phyloP scores from a whole-genome alignment of 768 basidiomycete genomes.

The Termitomyces sp. region DNA sequence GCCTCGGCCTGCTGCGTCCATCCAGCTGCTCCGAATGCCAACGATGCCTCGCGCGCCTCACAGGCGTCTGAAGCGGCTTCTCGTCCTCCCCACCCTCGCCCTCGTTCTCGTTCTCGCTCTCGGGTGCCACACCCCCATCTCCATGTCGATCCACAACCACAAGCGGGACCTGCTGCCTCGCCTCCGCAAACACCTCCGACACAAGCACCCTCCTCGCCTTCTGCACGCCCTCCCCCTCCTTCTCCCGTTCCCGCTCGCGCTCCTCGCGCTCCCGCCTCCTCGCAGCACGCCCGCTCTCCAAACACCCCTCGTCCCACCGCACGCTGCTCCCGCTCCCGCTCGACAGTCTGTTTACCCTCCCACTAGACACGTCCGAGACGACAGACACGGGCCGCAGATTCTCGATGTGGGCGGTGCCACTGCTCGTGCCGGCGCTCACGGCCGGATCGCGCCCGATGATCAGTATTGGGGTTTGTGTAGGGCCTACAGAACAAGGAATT shows the following conservation, averaged over 20 bases:
- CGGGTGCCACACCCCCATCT: slow-evolving; percentile 35
- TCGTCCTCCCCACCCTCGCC: too few species aligned
- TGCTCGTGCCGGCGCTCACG: too few species aligned
- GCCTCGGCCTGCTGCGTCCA: slow-evolving; percentile 41
- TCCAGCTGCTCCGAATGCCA: slow-evolving; percentile 64
- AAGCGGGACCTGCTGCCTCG: slow-evolving; percentile 21
- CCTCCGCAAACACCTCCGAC: slow-evolving; percentile 57
- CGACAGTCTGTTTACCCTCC: slow-evolving; percentile 18
- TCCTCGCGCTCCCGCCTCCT: slow-evolving; percentile 24
- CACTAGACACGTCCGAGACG: not conserved
- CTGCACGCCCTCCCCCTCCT: slow-evolving; percentile 28
- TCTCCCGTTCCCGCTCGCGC: slow-evolving; percentile 14
- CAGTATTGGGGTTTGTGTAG: slow-evolving; percentile 12
- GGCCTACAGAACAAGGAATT: slow-evolving; percentile 24
- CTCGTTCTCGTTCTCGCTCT: slow-evolving; percentile 36
- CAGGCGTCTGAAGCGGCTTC: slow-evolving; percentile 29
- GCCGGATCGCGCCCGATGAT: not conserved
- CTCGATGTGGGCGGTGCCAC: not conserved
- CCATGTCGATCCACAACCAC: not conserved
- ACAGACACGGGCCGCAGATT: slow-evolving; percentile 30
- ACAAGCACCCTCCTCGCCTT: slow-evolving; percentile 53
- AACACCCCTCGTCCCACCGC: slow-evolving; percentile 44
- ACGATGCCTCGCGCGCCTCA: slow-evolving; percentile 43
- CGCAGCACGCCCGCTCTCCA: slow-evolving; percentile 39
- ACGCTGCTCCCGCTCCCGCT: slow-evolving; percentile 35